Conservation (phyloP, 1,139 yeast genomes). For the Nakaseomyces nivariensis region DNA sequence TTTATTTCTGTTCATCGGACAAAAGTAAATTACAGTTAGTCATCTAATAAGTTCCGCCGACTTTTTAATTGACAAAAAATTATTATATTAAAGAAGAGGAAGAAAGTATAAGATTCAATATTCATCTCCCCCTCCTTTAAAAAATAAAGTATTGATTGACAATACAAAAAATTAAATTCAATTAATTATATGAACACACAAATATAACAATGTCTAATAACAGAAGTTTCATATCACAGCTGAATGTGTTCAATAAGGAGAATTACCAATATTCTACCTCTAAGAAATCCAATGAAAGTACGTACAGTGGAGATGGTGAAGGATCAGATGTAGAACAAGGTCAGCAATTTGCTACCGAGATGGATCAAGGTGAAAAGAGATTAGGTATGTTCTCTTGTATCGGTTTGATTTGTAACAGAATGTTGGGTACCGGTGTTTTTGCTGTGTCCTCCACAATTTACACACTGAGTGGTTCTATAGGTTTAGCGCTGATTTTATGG, state of each 20-base stretch:
- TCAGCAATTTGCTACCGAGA: conserved; percentile 29
- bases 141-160: too few species aligned
- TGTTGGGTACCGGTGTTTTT: conserved; percentile 84
- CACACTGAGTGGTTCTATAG: conserved; percentile 57
- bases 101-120: not conserved
- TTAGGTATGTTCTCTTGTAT: conserved; percentile 63
- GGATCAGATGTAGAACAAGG: conserved; percentile 21
- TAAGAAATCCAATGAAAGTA: conserved; percentile 3
- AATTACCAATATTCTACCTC: conserved; percentile 13
- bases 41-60: not conserved
- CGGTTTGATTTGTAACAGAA: conserved; percentile 62
- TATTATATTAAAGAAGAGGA: not conserved
- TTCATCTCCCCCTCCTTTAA: not conserved
- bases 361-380: conserved; percentile 45
- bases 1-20: too few species aligned
- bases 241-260: conserved; percentile 24
- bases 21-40: not conserved
- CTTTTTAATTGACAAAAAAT: too few species aligned
- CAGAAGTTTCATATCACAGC: conserved; percentile 18
- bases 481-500: conserved; percentile 66
- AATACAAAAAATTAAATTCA: not conserved
- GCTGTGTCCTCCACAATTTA: conserved; percentile 76
- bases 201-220: conserved; percentile 11
- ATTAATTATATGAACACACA: not conserved
- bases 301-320: conserved; percentile 9